These are phyloP conservation scores for Neurospora terricola DNA, from an alignment of 495 filamentous ascomycete species.

Conservation along the genomic window DNA sequence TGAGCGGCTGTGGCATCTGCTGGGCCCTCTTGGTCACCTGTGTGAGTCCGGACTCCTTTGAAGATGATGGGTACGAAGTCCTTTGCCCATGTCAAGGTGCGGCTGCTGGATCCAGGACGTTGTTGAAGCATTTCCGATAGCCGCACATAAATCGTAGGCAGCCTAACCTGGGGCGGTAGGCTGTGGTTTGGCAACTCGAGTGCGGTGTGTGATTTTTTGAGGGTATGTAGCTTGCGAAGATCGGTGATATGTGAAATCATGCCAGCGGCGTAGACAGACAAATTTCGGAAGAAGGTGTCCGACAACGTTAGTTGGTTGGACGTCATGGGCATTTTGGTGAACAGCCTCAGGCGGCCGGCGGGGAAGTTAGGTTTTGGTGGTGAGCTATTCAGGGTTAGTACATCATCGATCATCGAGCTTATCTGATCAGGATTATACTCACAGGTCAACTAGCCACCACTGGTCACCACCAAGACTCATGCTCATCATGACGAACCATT, in stretches of 20 bases:
- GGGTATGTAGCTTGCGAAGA: conserved; percentile 32
- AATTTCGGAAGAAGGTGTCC: conserved; percentile 28
- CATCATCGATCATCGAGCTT: not conserved
- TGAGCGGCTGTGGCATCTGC: conserved; percentile 4
- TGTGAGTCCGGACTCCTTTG: conserved; percentile 30
- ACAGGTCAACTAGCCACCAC: conserved; percentile 66
- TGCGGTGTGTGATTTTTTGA: conserved; percentile 19
- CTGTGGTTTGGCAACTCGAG: conserved; percentile 13
- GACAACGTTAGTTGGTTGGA: conserved; percentile 22
- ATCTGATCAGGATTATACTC: conserved; percentile 15
- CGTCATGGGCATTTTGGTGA: conserved; percentile 28
- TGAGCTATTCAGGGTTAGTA: conserved; percentile 12
- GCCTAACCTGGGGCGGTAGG: conserved; percentile 23
- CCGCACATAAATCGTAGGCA: conserved; percentile 34
- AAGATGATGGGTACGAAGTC: conserved; percentile 45
- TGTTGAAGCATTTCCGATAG: conserved; percentile 32
- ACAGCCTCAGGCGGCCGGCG: conserved; percentile 16
- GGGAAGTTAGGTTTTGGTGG: conserved; percentile 8
- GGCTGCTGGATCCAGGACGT: not conserved
- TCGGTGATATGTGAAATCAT: conserved; percentile 36
- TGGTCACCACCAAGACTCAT: conserved; percentile 63
- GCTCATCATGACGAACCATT: conserved; percentile 60
- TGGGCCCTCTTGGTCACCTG: conserved; percentile 11
- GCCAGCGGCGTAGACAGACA: conserved; percentile 28
- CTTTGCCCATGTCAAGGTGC: conserved; percentile 35